Evolutionary conservation across 257 asterid genomes (phyloP), one percentile per base, ranked within the genome.

Genomic region (Solanum commersonii): DNA sequence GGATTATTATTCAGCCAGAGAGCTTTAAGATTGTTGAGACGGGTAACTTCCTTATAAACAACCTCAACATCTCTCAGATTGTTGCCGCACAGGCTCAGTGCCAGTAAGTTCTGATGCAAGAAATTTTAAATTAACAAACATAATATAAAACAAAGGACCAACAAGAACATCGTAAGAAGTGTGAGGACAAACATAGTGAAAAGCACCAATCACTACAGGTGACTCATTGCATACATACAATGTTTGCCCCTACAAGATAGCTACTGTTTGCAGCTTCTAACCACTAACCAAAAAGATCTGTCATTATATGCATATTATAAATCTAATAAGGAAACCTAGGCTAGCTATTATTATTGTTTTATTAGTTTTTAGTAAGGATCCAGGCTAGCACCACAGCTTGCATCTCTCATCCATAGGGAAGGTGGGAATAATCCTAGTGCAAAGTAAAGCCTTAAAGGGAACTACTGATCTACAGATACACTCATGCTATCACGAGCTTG

Each of bases 1-100:
- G 99, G 98, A 91, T 97, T 97, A 88, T 87, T 88, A 88, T 95
- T 95, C 93, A 96, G 90, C 99, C 99, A 97, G 87, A 96, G 93
- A 84, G 98, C 99, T 92, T 91, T 94, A 87, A 97, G 98, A 90
- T 93, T 92, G 89, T 93, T 94, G 88, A 96, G 93, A 63, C 90
- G 94, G 87, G 93, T 71, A 40, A 93, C 92, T 90, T 94, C 91
- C 88, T 91, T 93, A 76, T 90, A 37, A 87, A 94, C 91, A 83
- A 86, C 87, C 87, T 94, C 98, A 22, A 87, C 84, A 83, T 93
- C 90, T 93, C 91, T 73, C 68, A 96, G 95, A 93, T 94, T 94
- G 94, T 97, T 97, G 72, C 92, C 92, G 68, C 94, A 92, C 87
- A 96, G 96, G 92, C 97, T 96, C 87, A 96, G 91, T 35, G 98